Evolutionary conservation across 2,329 filamentous ascomycete genomes (phyloP).

Genomic region (Pseudocercospora crystallina): DNA sequence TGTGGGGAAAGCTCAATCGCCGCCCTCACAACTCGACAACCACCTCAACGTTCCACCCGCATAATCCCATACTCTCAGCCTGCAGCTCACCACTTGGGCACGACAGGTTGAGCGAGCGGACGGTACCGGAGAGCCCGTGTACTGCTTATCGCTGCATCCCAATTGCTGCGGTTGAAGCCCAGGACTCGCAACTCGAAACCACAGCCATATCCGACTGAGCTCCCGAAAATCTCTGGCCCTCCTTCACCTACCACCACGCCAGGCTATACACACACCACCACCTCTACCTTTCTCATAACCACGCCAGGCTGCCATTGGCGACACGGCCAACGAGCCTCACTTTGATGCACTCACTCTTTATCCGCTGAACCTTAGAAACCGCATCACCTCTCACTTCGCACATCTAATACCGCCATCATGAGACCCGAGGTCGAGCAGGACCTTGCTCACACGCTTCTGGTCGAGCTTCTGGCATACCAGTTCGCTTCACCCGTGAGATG

Average conservation of each 20-base stretch:
- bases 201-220: too few species aligned
- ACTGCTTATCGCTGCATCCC: constrained; percentile 5
- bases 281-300: not conserved
- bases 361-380: constrained; percentile 1
- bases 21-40: not conserved
- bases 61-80: not conserved
- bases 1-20: constrained; percentile 8
- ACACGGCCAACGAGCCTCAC: constrained; percentile 3
- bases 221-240: constrained; percentile 16
- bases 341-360: constrained; percentile 23
- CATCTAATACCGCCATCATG: constrained; percentile 56
- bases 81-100: constrained; percentile 11
- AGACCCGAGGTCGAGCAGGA: constrained; percentile 99
- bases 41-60: constrained; percentile 9
- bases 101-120: constrained; percentile 11
- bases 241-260: constrained; percentile 6
- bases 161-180: too few species aligned
- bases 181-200: too few species aligned
- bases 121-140: constrained; percentile 2
- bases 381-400: constrained; percentile 17
- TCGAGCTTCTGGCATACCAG: constrained; percentile 98
- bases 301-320: constrained; percentile 10
- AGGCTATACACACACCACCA: constrained; percentile 2
- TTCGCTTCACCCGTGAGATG: constrained; percentile 98
- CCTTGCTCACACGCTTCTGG: constrained; percentile 94